phyloP scores from a whole-genome alignment of 2,329 filamentous ascomycete genomes.

The Monilinia vaccinii-corymbosi region DNA sequence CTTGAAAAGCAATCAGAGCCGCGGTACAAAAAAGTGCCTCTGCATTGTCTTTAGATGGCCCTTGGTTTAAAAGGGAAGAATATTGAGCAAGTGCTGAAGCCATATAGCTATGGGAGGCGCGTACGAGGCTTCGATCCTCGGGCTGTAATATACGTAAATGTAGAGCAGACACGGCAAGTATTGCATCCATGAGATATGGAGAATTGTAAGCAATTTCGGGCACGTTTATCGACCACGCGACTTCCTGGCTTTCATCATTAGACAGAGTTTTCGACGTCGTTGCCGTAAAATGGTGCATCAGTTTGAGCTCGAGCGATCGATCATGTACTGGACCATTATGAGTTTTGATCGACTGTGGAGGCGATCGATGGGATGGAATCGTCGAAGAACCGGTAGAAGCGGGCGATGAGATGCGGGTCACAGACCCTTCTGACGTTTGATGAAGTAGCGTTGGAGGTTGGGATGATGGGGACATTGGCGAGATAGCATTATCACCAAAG shows the following conservation, averaged over 20 bases:
- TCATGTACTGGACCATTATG: slow-evolving; percentile 12
- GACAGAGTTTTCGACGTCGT: slow-evolving; percentile 49
- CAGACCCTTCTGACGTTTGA: not conserved
- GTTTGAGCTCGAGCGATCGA: slow-evolving; percentile 44
- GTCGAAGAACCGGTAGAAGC: slow-evolving; percentile 15
- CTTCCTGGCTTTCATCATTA: slow-evolving; percentile 43
- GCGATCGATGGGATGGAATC: slow-evolving; percentile 19
- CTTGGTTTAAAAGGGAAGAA: slow-evolving; percentile 44
- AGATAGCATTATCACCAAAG: slow-evolving; percentile 38
- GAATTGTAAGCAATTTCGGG: slow-evolving; percentile 53
- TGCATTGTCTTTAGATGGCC: slow-evolving; percentile 50
- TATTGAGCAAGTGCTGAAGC: slow-evolving; percentile 54
- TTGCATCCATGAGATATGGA: slow-evolving; percentile 51
- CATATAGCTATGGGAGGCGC: slow-evolving; percentile 56
- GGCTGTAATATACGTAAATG: slow-evolving; percentile 49
- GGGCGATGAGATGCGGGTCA: slow-evolving; percentile 10
- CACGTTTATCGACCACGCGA: slow-evolving; percentile 51
- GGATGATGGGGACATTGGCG: slow-evolving; percentile 13
- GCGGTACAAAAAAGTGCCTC: slow-evolving; percentile 55
- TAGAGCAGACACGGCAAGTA: slow-evolving; percentile 54
- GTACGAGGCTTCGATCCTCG: slow-evolving; percentile 49
- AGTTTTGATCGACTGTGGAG: slow-evolving; percentile 16
- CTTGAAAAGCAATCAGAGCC: slow-evolving; percentile 57
- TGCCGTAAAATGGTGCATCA: slow-evolving; percentile 57
- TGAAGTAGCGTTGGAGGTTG: slow-evolving; percentile 3